phyloP scores from a whole-genome alignment of 352 stramenopile genomes.

The Nothophytophthora sp. region DNA sequence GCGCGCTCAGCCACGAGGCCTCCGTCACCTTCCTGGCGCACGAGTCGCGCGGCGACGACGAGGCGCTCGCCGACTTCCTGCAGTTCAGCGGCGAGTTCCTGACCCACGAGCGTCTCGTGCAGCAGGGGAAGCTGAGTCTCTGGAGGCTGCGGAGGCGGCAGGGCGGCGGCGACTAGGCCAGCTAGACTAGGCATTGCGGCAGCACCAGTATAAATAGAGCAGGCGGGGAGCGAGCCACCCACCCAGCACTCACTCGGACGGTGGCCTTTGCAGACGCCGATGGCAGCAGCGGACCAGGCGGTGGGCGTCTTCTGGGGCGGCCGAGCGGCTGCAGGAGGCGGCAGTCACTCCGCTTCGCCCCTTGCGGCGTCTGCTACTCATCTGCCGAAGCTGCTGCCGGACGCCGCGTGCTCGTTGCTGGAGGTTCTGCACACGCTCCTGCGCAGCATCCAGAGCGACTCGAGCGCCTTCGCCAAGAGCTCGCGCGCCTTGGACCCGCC shows the following conservation, averaged over 20 bases:
- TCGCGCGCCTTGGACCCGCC: slow-evolving; percentile 28
- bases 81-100: slow-evolving; percentile 45
- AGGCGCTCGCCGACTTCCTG: slow-evolving; percentile 73
- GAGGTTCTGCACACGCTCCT: slow-evolving; percentile 54
- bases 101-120: slow-evolving; percentile 38
- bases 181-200: too few species aligned
- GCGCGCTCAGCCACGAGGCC: slow-evolving; percentile 42
- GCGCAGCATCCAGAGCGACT: slow-evolving; percentile 38
- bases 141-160: slow-evolving; percentile 49
- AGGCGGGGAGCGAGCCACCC: too few species aligned
- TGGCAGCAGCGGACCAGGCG: too few species aligned
- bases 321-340: not conserved
- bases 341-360: not conserved
- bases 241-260: too few species aligned
- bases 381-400: slow-evolving; percentile 6
- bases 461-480: slow-evolving; percentile 29
- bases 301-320: slow-evolving; percentile 39
- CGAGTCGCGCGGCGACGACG: slow-evolving; percentile 71
- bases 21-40: slow-evolving; percentile 76
- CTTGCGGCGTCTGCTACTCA: not conserved
- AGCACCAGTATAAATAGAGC: too few species aligned
- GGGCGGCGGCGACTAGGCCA: slow-evolving; percentile 11
- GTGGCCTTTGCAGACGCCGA: too few species aligned
- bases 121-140: slow-evolving; percentile 44
- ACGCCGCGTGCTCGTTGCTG: slow-evolving; percentile 32